Conservation (phyloP, 495 filamentous ascomycete species). For the Hypoxylon rickii region DNA sequence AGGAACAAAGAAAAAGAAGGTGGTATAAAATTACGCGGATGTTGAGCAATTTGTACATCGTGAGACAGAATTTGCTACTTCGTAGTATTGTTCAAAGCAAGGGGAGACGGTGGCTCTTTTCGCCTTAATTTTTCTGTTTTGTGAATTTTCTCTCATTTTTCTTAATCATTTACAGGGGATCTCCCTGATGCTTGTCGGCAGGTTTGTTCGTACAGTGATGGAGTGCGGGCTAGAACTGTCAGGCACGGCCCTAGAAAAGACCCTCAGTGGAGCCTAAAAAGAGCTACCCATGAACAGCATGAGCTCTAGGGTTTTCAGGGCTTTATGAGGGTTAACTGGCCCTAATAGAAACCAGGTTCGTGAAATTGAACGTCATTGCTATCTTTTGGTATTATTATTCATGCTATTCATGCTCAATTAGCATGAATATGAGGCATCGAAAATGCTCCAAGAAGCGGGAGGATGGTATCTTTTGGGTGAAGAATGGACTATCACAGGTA, state of each 20-base stretch:
- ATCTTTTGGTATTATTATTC: slow-evolving; percentile 4
- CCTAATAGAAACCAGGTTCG: background rate
- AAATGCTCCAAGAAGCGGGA: background rate
- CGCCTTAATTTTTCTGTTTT: background rate
- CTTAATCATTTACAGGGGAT: too few species aligned
- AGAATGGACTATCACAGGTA: slow-evolving; percentile 27
- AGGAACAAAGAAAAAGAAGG: too few species aligned
- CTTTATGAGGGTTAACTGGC: background rate
- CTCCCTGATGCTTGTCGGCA: too few species aligned
- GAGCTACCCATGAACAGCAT: background rate
- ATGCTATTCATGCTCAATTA: too few species aligned
- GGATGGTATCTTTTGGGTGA: slow-evolving; percentile 14
- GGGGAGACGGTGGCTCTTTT: background rate
- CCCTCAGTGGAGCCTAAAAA: slow-evolving; percentile 13
- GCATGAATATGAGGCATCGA: slow-evolving; percentile 17
- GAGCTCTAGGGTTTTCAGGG: background rate
- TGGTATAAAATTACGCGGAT: background rate
- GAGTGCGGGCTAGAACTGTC: slow-evolving; percentile 2
- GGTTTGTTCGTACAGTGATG: slow-evolving; percentile 10
- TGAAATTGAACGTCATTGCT: slow-evolving; percentile 20
- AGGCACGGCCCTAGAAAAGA: slow-evolving; percentile 17
- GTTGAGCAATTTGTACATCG: slow-evolving; percentile 14
- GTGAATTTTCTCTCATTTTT: too few species aligned
- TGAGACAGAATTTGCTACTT: background rate
- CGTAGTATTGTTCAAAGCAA: too few species aligned